phyloP scores from a whole-genome alignment of 2,329 filamentous ascomycete genomes.

The Ophiocordyceps camponoti-floridani region DNA sequence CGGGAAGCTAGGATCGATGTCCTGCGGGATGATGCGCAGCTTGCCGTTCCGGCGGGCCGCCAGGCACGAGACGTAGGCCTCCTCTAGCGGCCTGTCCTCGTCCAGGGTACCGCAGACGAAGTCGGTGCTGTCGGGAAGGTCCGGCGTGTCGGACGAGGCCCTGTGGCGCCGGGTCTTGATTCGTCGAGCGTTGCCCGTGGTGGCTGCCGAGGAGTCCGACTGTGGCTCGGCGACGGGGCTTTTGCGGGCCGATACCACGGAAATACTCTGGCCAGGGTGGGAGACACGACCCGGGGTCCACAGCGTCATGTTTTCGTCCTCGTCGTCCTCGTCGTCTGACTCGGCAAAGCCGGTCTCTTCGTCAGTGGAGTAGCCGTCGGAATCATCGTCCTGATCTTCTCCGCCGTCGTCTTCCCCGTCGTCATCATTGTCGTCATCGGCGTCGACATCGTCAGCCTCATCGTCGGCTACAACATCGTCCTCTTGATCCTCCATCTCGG shows the following conservation, averaged over 20 bases:
- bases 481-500: slow-evolving; percentile 34
- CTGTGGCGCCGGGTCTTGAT: slow-evolving; percentile 8
- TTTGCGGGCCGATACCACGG: slow-evolving; percentile 14
- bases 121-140: slow-evolving; percentile 91
- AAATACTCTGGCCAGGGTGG: slow-evolving; percentile 17
- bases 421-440: slow-evolving; percentile 34
- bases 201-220: slow-evolving; percentile 44
- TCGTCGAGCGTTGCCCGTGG: slow-evolving; percentile 15
- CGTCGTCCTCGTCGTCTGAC: slow-evolving; percentile 46
- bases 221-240: slow-evolving; percentile 25
- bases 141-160: slow-evolving; percentile 39
- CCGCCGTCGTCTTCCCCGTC: slow-evolving; percentile 32
- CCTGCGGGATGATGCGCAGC: slow-evolving; percentile 73
- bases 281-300: slow-evolving; percentile 31
- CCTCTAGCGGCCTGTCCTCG: slow-evolving; percentile 86
- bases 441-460: slow-evolving; percentile 29
- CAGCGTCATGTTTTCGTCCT: slow-evolving; percentile 44
- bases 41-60: slow-evolving; percentile 68
- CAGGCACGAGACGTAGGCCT: slow-evolving; percentile 74
- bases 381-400: slow-evolving; percentile 35
- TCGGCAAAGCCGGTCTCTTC: slow-evolving; percentile 52
- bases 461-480: slow-evolving; percentile 35
- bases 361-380: slow-evolving; percentile 59
- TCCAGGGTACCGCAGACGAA: slow-evolving; percentile 98
- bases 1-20: slow-evolving; percentile 94